A percentile compares a stretch with the other conserved stretches of the same genome.
Conservation (phyloP, 257 asterid genomes). For the Rubia yunnanensis region DNA sequence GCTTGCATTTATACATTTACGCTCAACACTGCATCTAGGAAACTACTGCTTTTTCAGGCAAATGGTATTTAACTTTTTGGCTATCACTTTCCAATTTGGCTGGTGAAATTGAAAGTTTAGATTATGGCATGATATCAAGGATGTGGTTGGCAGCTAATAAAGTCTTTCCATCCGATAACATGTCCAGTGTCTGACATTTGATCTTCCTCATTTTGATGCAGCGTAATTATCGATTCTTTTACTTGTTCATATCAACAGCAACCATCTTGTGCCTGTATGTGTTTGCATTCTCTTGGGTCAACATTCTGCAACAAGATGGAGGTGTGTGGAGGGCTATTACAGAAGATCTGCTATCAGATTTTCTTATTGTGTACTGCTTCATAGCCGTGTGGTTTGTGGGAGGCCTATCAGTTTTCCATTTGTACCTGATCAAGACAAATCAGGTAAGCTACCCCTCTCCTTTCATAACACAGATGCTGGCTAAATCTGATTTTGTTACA, state of each 20-base stretch:
- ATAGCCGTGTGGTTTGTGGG: slow-evolving; percentile 89
- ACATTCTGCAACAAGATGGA: slow-evolving; percentile 38
- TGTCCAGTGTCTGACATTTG: not conserved
- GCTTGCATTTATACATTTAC: not conserved
- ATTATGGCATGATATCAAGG: not conserved
- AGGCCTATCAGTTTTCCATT: slow-evolving; percentile 75
- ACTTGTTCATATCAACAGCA: slow-evolving; percentile 74
- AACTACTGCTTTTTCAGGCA: too few species aligned
- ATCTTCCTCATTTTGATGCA: slow-evolving; percentile 24
- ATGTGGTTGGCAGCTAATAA: not conserved
- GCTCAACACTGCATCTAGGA: not conserved
- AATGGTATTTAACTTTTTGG: not conserved
- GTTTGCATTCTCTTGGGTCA: slow-evolving; percentile 54
- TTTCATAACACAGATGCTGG: not conserved
- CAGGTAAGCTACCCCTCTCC: slow-evolving; percentile 24
- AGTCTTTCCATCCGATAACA: not conserved
- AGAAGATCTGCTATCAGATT: slow-evolving; percentile 53
- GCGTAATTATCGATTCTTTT: slow-evolving; percentile 88
- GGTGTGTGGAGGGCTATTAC: slow-evolving; percentile 44
- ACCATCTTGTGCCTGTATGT: slow-evolving; percentile 61
- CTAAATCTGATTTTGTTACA: not conserved
- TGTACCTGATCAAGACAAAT: slow-evolving; percentile 69
- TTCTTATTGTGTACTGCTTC: slow-evolving; percentile 75
- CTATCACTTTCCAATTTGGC: not conserved
- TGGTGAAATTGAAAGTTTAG: not conserved